Percentiles rank a stretch among this genome's conserved stretches.
These are phyloP conservation scores for Rhexocercosporidium sp. DNA, from an alignment of 2,329 filamentous ascomycete species.

Conservation along the genomic window DNA sequence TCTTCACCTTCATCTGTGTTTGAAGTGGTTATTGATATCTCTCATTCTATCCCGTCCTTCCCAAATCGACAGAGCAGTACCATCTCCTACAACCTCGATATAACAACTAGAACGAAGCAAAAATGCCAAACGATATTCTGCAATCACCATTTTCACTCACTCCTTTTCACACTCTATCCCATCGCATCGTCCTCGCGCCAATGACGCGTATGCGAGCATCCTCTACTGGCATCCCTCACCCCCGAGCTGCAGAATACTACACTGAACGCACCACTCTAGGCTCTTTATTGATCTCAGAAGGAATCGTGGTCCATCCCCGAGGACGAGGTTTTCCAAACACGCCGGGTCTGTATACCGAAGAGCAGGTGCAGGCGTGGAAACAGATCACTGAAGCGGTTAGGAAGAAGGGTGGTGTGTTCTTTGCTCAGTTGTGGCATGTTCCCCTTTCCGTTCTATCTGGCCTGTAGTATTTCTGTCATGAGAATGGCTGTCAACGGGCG, in stretches of 20 bases:
- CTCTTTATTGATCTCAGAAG: conserved; percentile 56
- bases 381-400: conserved; percentile 66
- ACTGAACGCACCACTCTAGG: conserved; percentile 54
- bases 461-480: too few relatives aligned
- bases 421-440: conserved; percentile 64
- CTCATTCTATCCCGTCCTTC: too few relatives aligned
- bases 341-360: conserved; percentile 61
- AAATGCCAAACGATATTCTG: conserved; percentile 42
- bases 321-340: conserved; percentile 55
- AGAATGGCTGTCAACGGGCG: too few relatives aligned
- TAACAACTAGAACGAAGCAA: too few relatives aligned
- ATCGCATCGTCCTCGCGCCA: conserved; percentile 55
- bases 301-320: conserved; percentile 55
- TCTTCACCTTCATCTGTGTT: too few relatives aligned
- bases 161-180: conserved; percentile 35
- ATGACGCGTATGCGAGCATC: conserved; percentile 51
- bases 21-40: too few relatives aligned
- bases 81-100: too few relatives aligned
- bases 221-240: conserved; percentile 52
- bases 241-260: conserved; percentile 54
- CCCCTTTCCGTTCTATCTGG: too few relatives aligned
- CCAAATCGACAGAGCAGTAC: too few relatives aligned
- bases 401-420: conserved; percentile 63
- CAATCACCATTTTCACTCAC: conserved; percentile 46
- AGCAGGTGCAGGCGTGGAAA: conserved; percentile 64